Base-by-base conservation (phyloP, 768 basidiomycete species). In the Leccinum boreale region DNA sequence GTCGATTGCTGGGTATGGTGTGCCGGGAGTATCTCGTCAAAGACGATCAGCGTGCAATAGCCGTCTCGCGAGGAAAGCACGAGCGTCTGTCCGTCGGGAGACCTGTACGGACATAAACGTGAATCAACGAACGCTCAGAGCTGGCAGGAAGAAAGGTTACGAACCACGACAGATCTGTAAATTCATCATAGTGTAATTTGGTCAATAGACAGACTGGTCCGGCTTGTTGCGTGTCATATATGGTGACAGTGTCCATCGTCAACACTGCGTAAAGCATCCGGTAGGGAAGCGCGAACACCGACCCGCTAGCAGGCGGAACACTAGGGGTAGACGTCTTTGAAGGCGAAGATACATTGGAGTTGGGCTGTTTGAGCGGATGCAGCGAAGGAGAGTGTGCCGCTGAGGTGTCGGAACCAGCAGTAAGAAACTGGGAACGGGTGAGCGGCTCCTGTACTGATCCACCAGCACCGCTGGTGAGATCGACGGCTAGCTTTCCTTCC, bases 161-260 rank as follows among this genome's bases (percentile, higher is more conserved):
- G 44, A 66, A 98, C 97, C 97, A 99, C 44, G 89, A 85, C 74
- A 97, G 79, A 75, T 99, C 97, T 7, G 97, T 98, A 69, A 98
- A 98, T 66, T 96, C 93, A 60, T 96, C 94, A 70, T 97, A 98
- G 74, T 99, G 97, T 60, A 98, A 75, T 67, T 95, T 96, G 28
- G 90, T 92, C 62, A 99, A 82, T 65, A 98, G 76, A 66, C 93
- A 94, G 52, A 98, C 81, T 0, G 97, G 97, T 3, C 88, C 85
- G 1, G 92, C 83, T 76, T 98, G 96, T 74, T 98, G 97, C 4
- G 95, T 98, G 70, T 99, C 97, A 69, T 99, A 94, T 53, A 99
- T 87, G 26, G 90, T 82, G 47, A 99, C 85, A 0, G 92, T 87
- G 73, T 99, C 97, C 86, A 94, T 97, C 21, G 96, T 97, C 50